Conservation (phyloP, 495 filamentous ascomycete genomes). For the Trypethelium eluteriae region DNA sequence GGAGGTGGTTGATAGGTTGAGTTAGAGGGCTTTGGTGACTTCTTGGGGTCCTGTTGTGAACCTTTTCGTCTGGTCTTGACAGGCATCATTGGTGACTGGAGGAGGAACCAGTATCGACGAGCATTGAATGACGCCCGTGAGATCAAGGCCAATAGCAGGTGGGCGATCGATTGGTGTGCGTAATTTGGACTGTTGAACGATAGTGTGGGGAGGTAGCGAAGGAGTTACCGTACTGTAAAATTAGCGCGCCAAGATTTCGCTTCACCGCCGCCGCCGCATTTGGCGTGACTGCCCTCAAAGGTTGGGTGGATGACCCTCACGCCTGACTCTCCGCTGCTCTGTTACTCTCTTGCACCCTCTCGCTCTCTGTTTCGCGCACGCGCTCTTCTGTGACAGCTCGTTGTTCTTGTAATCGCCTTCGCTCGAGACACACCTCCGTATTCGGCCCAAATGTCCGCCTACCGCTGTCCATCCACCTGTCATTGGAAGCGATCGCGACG, state of each 20-base stretch:
- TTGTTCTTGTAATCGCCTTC: not conserved
- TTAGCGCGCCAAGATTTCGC: constrained; percentile 5
- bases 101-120: not conserved
- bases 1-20: constrained; percentile 38
- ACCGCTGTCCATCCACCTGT: not conserved
- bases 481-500: constrained; percentile 3
- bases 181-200: not conserved
- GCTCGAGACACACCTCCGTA: not conserved
- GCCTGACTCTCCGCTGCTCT: not conserved
- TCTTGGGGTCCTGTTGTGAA: not conserved
- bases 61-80: constrained; percentile 21
- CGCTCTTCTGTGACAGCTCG: not conserved
- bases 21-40: not conserved
- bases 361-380: not conserved
- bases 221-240: not conserved
- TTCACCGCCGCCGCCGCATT: constrained; percentile 11
- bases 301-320: not conserved
- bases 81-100: constrained; percentile 15
- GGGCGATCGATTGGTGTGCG: not conserved
- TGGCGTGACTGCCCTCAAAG: not conserved
- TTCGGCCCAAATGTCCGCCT: not conserved
- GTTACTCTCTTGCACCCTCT: not conserved
- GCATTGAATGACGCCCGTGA: not conserved
- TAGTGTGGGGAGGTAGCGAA: not conserved
- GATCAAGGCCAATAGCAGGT: not conserved